Conservation (phyloP, 305 asterid genomes). For the Fraxinus velutina region DNA sequence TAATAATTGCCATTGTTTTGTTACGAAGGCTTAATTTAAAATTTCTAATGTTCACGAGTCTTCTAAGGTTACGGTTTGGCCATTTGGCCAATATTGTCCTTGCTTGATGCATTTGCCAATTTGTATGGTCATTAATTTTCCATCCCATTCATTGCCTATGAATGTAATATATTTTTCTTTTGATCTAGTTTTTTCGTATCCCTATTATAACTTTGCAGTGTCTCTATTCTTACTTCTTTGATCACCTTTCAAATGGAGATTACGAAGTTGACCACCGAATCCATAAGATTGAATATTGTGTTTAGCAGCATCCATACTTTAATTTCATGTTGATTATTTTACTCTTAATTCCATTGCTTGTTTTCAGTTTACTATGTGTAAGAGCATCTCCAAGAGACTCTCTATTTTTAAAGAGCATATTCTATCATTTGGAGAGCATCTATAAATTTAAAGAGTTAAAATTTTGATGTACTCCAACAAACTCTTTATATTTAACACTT, state of each 20-base stretch:
- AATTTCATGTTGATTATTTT: neutral
- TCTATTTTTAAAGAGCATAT: too few relatives aligned
- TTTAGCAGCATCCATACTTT: neutral
- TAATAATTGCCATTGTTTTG: neutral
- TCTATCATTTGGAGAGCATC: too few relatives aligned
- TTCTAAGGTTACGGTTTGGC: neutral
- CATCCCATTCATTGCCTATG: neutral
- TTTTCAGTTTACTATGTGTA: neutral
- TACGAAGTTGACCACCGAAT: neutral
- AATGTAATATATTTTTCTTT: neutral
- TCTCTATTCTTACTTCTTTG: neutral
- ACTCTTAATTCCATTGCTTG: neutral
- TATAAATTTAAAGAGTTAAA: too few relatives aligned
- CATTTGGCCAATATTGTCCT: neutral
- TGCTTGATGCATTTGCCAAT: neutral
- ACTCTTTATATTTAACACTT: too few relatives aligned
- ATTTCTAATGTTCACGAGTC: neutral
- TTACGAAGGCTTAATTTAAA: neutral
- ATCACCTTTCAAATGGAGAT: neutral
- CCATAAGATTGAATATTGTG: neutral
- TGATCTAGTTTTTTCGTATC: neutral
- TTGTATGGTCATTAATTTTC: neutral
- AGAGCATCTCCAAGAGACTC: too few relatives aligned
- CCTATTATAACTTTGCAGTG: neutral
- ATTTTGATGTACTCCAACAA: too few relatives aligned